Evolutionary conservation across 495 filamentous ascomycete genomes (phyloP).

Genomic region (Aspergillus funiculosus): DNA sequence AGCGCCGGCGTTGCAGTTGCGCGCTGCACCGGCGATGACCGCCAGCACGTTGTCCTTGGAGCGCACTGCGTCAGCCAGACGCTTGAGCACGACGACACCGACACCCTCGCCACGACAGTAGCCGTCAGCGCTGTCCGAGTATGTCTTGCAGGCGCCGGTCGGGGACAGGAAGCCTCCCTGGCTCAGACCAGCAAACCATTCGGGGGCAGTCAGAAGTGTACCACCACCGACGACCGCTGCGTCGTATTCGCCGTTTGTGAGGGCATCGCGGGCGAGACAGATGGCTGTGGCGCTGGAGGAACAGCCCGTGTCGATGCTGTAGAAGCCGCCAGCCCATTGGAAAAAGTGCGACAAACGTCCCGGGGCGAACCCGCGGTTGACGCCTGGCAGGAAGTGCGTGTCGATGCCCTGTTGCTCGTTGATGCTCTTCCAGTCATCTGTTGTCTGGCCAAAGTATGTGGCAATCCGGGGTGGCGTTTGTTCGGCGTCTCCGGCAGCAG

Average conservation of each 20-base stretch:
- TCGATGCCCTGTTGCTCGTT: slow-evolving; percentile 6
- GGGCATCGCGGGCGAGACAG: not conserved
- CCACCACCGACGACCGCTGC: slow-evolving; percentile 1
- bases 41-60: slow-evolving; percentile 40
- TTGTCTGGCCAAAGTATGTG: slow-evolving; percentile 6
- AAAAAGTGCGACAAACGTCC: slow-evolving; percentile 2
- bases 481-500: not conserved
- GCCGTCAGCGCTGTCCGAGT: not conserved
- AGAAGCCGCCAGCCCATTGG: slow-evolving; percentile 4
- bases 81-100: slow-evolving; percentile 38
- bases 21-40: slow-evolving; percentile 29
- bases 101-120: slow-evolving; percentile 18
- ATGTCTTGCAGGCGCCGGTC: not conserved
- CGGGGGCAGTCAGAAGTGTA: not conserved
- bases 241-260: not conserved
- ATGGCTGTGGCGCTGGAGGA: slow-evolving; percentile 6
- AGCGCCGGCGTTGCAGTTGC: slow-evolving; percentile 39
- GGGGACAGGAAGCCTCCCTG: not conserved
- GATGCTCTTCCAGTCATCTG: slow-evolving; percentile 3
- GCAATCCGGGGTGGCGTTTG: slow-evolving; percentile 1
- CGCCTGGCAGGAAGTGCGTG: slow-evolving; percentile 2
- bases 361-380: slow-evolving; percentile 1
- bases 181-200: slow-evolving; percentile 1
- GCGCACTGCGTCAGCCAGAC: slow-evolving; percentile 38
- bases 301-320: slow-evolving; percentile 5